Evolutionary conservation across 2,329 filamentous ascomycete genomes (phyloP).

Genomic region (Epichloe baconii): DNA sequence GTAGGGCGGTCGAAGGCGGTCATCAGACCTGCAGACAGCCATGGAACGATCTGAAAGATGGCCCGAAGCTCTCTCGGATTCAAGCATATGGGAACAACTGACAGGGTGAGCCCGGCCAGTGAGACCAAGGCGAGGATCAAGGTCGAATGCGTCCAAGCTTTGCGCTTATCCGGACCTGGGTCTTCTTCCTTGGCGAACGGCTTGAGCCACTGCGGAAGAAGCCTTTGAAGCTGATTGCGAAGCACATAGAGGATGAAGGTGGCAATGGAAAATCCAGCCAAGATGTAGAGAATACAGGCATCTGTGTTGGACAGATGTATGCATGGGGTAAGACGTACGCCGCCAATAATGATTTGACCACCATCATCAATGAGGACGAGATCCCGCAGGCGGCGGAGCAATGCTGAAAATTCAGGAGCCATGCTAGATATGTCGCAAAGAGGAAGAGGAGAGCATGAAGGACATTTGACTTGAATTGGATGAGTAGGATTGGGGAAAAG

Average conservation of each 20-base stretch:
- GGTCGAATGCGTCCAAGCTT: constrained; percentile 27
- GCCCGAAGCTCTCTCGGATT: constrained; percentile 14
- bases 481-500: not conserved
- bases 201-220: constrained; percentile 26
- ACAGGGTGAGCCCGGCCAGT: constrained; percentile 21
- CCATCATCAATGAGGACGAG: not conserved
- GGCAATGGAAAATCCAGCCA: constrained; percentile 16
- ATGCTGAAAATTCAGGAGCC: not conserved
- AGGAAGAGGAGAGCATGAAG: not conserved
- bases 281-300: constrained; percentile 9
- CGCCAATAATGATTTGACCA: not conserved
- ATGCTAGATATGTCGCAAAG: not conserved
- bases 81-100: constrained; percentile 18
- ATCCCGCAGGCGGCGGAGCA: not conserved
- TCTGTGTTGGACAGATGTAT: constrained; percentile 2
- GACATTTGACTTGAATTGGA: not conserved
- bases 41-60: constrained; percentile 26
- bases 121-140: constrained; percentile 20
- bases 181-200: constrained; percentile 30
- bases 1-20: constrained; percentile 25
- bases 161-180: constrained; percentile 12
- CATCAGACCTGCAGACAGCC: constrained; percentile 24
- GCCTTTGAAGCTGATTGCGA: constrained; percentile 13
- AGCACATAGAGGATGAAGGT: constrained; percentile 17
- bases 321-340: not conserved